Base-by-base conservation (phyloP, 345 rosid species). In the Salix caprea region DNA sequence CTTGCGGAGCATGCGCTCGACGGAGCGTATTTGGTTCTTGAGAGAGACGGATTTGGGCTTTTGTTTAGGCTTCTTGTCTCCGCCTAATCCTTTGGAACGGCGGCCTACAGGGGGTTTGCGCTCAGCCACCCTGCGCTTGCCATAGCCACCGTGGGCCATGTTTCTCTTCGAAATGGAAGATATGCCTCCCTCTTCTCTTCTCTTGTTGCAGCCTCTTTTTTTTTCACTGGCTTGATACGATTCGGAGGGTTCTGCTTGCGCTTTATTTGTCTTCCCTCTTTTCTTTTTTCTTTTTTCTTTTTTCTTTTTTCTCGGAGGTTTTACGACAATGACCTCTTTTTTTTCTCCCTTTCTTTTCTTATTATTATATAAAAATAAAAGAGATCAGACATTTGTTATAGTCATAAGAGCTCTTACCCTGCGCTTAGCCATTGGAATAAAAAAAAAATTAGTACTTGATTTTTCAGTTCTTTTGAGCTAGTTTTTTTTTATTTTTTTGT, bases 141-240 rank as follows among this genome's bases (percentile, higher is more conserved):
- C 91, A 68, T 90, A 93, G 74, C 97, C 99, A 73, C 98, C 98
- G 72, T 95, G 99, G 76, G 97, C 97, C 99, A 95, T 95, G 81
- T 10, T 56, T 10, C 26, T n/a, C 12, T 56, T 56, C 13, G 26
- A 56, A n/a, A 56, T 56, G 44, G 44, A 40, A 40, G 61, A 56
- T 56, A 56, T n/a, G 61, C 61, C 61, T 56, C 61, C 24, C 62
- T 9, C 50, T 56, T 10, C 12, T 10, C 62, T 10, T 56, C 1
- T 34, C 36, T 34, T 34, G 44, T 10, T 40, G 44, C 44, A 40
- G 44, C 44, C 44, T 11, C 9, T 12, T 0, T 40, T 7, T 40
- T 40, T 40, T 52, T n/a, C 28, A 23, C 64, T 58, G 28, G 13
- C 28, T n/a, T 13, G 28, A 58, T 12, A 58, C 4, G 28, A n/a